A percentile compares a stretch with the other conserved stretches of the same genome.
phyloP scores from a whole-genome alignment of 1,284 basidiomycete genomes.

The Amylostereum areolatum region DNA sequence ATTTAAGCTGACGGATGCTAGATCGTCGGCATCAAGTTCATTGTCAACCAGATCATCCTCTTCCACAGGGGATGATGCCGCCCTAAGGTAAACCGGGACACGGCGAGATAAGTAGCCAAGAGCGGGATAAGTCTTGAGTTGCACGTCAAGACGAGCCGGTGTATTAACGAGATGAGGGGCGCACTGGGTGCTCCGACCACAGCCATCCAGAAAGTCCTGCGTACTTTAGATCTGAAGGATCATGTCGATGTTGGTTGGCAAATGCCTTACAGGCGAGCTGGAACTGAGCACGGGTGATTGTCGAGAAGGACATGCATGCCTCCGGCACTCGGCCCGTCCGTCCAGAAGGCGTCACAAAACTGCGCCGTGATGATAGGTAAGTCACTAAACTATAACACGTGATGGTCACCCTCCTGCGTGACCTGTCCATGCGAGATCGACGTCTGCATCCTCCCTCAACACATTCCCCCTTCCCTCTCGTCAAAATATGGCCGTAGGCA shows the following conservation, averaged over 20 bases:
- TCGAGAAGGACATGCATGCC: constrained; percentile 19
- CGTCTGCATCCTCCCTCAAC: constrained; percentile 29
- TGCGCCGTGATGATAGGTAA: no score
- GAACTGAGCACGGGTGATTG: constrained; percentile 57
- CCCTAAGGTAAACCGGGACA: constrained; percentile 13
- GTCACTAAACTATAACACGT: no score
- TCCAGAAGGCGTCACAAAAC: no score
- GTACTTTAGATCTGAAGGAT: constrained; percentile 6
- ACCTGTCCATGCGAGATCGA: no score
- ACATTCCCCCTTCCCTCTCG: constrained; percentile 29
- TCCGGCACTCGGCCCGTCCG: no score
- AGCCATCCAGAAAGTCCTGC: constrained; percentile 34
- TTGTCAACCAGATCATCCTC: constrained; percentile 8
- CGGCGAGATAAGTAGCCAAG: constrained; percentile 46
- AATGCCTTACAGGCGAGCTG: constrained; percentile 55
- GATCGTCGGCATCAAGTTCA: constrained; percentile 11
- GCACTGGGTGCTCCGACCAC: constrained; percentile 50
- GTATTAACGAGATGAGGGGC: constrained; percentile 20
- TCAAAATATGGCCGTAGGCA: constrained; percentile 85
- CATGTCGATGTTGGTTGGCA: constrained; percentile 19
- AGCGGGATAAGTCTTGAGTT: constrained; percentile 25
- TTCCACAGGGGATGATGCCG: background rate
- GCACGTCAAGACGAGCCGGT: constrained; percentile 6
- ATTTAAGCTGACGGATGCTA: constrained; percentile 17
- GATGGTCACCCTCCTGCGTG: no score